These are phyloP conservation scores for Thalassiosira livingstoniorum DNA, from an alignment of 352 stramenopile genomes.

Conservation along the genomic window DNA sequence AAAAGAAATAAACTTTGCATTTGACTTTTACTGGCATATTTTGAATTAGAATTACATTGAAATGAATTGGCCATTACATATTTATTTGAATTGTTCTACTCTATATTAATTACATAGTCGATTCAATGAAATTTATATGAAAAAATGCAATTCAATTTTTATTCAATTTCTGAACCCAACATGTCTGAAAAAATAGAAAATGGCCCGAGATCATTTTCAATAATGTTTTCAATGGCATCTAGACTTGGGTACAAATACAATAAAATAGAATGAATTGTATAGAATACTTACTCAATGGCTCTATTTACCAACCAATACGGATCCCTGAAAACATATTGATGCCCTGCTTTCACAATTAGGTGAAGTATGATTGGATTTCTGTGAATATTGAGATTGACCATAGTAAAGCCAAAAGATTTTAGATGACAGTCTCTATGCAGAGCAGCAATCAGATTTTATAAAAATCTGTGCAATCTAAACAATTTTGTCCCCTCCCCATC, in stretches of 20 bases:
- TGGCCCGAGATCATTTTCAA: not conserved
- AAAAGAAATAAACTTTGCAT: not conserved
- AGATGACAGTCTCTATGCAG: not conserved
- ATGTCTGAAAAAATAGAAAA: not conserved
- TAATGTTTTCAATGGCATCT: slow-evolving; percentile 1
- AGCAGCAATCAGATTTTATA: slow-evolving; percentile 21
- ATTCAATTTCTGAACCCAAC: not conserved
- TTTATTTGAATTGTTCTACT: not conserved
- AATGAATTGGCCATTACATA: not conserved
- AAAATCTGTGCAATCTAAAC: slow-evolving; percentile 4
- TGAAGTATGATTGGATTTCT: slow-evolving; percentile 12
- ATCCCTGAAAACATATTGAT: slow-evolving; percentile 35
- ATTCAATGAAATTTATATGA: too few relatives aligned
- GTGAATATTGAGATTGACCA: slow-evolving; percentile 43
- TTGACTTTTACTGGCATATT: too few relatives aligned
- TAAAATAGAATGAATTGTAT: slow-evolving; percentile 1
- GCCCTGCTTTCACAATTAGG: slow-evolving; percentile 19
- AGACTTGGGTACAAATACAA: slow-evolving; percentile 2
- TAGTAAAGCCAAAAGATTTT: slow-evolving; percentile 28
- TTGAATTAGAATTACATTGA: not conserved
- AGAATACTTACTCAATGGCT: slow-evolving; percentile 20
- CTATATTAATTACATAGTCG: not conserved
- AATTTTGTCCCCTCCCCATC: slow-evolving; percentile 10
- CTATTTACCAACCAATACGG: slow-evolving; percentile 44
- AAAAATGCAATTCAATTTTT: too few relatives aligned